Conservation (phyloP, 2,329 filamentous ascomycete species). For the Aureobasidium sp. region DNA sequence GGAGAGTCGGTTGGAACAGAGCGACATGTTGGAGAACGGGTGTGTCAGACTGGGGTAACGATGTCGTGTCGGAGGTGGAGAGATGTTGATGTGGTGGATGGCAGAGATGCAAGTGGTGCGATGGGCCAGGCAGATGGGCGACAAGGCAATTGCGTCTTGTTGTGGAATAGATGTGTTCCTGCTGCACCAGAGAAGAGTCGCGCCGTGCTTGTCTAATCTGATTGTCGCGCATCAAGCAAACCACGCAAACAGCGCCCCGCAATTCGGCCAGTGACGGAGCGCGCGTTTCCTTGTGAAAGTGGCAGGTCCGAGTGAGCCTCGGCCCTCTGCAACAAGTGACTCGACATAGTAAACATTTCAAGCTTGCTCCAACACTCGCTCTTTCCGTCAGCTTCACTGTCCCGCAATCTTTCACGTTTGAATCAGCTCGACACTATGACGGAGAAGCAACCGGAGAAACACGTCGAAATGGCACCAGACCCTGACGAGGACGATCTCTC, state of each 20-base stretch:
- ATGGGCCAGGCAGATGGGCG: not conserved
- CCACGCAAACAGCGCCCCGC: not conserved
- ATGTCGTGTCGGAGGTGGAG: not conserved
- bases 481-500: slow-evolving; percentile 89
- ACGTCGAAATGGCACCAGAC: slow-evolving; percentile 48
- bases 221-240: not conserved
- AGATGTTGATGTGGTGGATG: not conserved
- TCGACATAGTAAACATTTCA: not conserved
- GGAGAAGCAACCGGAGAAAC: slow-evolving; percentile 18
- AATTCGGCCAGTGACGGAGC: not conserved
- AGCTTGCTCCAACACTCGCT: not conserved
- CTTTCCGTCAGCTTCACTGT: not conserved
- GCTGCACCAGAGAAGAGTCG: not conserved
- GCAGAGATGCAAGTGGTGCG: not conserved
- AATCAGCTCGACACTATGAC: slow-evolving; percentile 17
- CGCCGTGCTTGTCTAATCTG: not conserved
- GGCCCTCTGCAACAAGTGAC: not conserved
- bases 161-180: not conserved
- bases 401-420: not conserved
- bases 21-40: slow-evolving; percentile 52
- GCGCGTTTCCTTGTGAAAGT: not conserved
- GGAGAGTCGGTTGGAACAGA: slow-evolving; percentile 79
- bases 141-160: not conserved
- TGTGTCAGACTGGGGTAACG: not conserved
- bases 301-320: not conserved